These are phyloP conservation scores for Hyphodiscus sp. DNA, from an alignment of 2,329 filamentous ascomycete species.

Conservation along the genomic window DNA sequence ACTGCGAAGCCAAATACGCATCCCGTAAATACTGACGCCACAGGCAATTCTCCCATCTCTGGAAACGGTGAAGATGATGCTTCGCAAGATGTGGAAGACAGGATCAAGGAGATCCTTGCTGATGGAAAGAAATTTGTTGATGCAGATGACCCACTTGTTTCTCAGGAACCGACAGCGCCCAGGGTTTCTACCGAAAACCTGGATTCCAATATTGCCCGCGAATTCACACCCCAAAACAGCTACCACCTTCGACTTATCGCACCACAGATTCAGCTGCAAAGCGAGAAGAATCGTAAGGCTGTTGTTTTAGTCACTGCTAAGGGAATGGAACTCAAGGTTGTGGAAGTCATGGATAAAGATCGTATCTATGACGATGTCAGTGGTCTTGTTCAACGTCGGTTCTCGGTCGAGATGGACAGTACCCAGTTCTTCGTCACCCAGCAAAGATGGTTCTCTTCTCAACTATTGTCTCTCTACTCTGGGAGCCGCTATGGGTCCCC, in stretches of 20 bases:
- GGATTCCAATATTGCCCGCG: slow-evolving; percentile 71
- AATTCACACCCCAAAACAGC: slow-evolving; percentile 85
- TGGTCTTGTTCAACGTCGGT: slow-evolving; percentile 88
- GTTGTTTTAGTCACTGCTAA: slow-evolving; percentile 96
- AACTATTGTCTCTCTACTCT: slow-evolving; percentile 86
- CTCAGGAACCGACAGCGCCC: slow-evolving; percentile 25
- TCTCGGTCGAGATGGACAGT: slow-evolving; percentile 93
- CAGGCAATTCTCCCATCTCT: slow-evolving; percentile 17
- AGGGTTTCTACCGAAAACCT: slow-evolving; percentile 51
- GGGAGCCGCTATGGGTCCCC: slow-evolving; percentile 88
- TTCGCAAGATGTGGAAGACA: slow-evolving; percentile 66
- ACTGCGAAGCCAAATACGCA: slow-evolving; percentile 25
- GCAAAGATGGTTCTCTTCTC: slow-evolving; percentile 79
- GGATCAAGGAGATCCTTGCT: slow-evolving; percentile 76
- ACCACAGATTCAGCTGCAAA: slow-evolving; percentile 95
- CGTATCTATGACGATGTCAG: slow-evolving; percentile 88
- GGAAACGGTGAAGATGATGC: slow-evolving; percentile 28
- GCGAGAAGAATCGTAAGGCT: slow-evolving; percentile 94
- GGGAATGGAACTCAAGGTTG: slow-evolving; percentile 95
- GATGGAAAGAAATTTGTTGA: slow-evolving; percentile 80
- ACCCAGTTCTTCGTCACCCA: slow-evolving; percentile 97
- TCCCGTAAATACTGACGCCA: slow-evolving; percentile 23
- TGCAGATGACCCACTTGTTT: slow-evolving; percentile 47
- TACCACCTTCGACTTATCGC: slow-evolving; percentile 94
- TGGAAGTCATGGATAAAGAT: slow-evolving; percentile 97